Evolutionary conservation across 2,329 filamentous ascomycete species (phyloP).

Genomic region (Alternaria infectoria): DNA sequence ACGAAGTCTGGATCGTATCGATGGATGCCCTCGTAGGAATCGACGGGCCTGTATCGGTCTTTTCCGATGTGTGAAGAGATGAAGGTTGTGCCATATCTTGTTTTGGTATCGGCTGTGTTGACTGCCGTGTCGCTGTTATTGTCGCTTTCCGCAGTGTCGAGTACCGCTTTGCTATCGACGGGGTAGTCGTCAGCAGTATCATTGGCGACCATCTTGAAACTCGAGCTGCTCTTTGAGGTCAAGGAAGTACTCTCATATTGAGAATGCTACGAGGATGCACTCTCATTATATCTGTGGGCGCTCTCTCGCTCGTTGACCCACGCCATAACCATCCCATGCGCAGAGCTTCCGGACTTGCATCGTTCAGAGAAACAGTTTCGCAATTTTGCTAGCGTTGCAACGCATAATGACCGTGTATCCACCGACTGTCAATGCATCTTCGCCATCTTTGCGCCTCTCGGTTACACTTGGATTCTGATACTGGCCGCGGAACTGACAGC

Average conservation of each 20-base stretch:
- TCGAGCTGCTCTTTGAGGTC: constrained; percentile 8
- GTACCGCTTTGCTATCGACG: constrained; percentile 27
- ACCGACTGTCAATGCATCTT: not conserved
- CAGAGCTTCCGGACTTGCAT: not conserved
- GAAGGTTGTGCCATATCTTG: constrained; percentile 43
- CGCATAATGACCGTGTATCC: not conserved
- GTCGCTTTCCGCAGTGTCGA: constrained; percentile 22
- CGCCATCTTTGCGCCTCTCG: not conserved
- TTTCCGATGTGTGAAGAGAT: constrained; percentile 43
- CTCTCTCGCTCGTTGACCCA: not conserved
- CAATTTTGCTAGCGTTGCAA: constrained; percentile 3
- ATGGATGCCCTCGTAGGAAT: constrained; percentile 64
- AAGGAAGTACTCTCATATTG: constrained; percentile 1
- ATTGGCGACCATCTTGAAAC: not conserved
- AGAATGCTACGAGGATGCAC: not conserved
- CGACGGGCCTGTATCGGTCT: constrained; percentile 58
- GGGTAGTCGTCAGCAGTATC: constrained; percentile 7
- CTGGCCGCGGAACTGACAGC: not conserved
- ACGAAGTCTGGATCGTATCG: constrained; percentile 63
- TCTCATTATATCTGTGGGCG: constrained; percentile 10
- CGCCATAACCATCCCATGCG: not conserved
- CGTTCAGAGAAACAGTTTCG: not conserved
- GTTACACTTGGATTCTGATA: not conserved
- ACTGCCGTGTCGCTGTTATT: constrained; percentile 25
- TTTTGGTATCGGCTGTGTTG: constrained; percentile 9